These are phyloP conservation scores for Pseudozyma thailandica DNA, from an alignment of 1,284 basidiomycete genomes.

Conservation along the genomic window DNA sequence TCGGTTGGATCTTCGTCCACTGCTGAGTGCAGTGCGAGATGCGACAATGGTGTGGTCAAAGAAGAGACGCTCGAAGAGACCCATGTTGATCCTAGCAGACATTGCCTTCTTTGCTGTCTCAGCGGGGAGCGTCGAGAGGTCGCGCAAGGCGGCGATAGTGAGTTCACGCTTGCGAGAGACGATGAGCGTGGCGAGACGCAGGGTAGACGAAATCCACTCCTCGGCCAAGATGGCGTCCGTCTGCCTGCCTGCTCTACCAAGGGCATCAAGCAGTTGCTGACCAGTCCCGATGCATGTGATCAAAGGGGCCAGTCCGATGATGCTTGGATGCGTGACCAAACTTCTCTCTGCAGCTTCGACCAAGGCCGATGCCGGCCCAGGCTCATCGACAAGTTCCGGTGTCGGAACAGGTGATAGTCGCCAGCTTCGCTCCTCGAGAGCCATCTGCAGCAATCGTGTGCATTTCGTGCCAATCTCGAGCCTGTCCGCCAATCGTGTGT, in stretches of 20 bases:
- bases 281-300: constrained; percentile 77
- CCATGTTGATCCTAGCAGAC: constrained; percentile 28
- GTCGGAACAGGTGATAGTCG: constrained; percentile 9
- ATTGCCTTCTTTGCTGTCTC: constrained; percentile 44
- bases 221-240: constrained; percentile 78
- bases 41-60: constrained; percentile 53
- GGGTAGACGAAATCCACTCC: constrained; percentile 75
- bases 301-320: constrained; percentile 79
- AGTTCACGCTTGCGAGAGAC: constrained; percentile 42
- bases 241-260: constrained; percentile 76
- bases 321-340: constrained; percentile 77
- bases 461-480: constrained; percentile 81
- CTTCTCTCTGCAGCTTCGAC: constrained; percentile 75
- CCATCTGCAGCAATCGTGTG: constrained; percentile 75
- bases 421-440: constrained; percentile 73
- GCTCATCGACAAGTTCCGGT: constrained; percentile 62
- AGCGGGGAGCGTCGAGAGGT: constrained; percentile 42
- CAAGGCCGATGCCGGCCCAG: constrained; percentile 21
- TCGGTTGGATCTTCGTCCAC: constrained; percentile 32
- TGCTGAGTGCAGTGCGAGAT: constrained; percentile 26
- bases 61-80: constrained; percentile 52
- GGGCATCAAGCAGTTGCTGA: constrained; percentile 73
- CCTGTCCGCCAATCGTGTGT: constrained; percentile 78
- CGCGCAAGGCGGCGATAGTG: constrained; percentile 32
- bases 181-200: constrained; percentile 72